Base-by-base conservation (phyloP, 225 moss, liverwort and hornwort genomes). In the Polytrichum formosum region DNA sequence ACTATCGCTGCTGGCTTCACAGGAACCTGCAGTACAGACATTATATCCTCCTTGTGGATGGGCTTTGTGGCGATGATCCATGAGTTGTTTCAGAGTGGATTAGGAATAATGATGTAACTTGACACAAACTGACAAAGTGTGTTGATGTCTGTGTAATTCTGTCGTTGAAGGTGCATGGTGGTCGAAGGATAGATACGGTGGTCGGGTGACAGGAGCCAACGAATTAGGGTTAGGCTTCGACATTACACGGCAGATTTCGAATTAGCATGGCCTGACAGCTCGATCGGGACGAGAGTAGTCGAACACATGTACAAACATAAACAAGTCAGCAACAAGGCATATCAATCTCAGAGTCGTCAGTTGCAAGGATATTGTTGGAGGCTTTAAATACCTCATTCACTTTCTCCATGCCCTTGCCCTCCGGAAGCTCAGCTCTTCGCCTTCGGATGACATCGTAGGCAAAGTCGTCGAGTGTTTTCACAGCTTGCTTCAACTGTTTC, bases 371-470 rank as follows among this genome's bases (percentile, higher is more conserved):
- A 37, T 2, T 37, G 46, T 46, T 46, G 46, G 16, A 16, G 46
- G 46, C 13, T 46, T 6, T 6, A 30, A 2, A 18, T 73, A 63
- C 62, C 62, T 63, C 62, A 28, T 63, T 63, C 25, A 63, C 62
- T 63, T 63, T 26, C 26, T 63, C 62, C 62, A 26, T 63, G 17
- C 62, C 61, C 16, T 73, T 18, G 17, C 28, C 33, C n/a, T 21
- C 27, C n/a, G 37, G 63, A 2, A 82, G 5, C 55, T 84, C 84
- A 29, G 25, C 58, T 70, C 82, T 77, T 56, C 87, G 71, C 13
- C 72, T 64, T 31, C 58, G 35, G 46, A 88, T 91, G 30, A 91
- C 35, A 8, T 70, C 79, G 23, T 81, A 79, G 0, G 81, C 73
- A 54, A 88, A 85, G 5, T 21, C 29, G 55, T 91, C 81, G 18